Evolutionary conservation across 148 eudicot genomes (phyloP).

Genomic region (Chenopodium quinoa): DNA sequence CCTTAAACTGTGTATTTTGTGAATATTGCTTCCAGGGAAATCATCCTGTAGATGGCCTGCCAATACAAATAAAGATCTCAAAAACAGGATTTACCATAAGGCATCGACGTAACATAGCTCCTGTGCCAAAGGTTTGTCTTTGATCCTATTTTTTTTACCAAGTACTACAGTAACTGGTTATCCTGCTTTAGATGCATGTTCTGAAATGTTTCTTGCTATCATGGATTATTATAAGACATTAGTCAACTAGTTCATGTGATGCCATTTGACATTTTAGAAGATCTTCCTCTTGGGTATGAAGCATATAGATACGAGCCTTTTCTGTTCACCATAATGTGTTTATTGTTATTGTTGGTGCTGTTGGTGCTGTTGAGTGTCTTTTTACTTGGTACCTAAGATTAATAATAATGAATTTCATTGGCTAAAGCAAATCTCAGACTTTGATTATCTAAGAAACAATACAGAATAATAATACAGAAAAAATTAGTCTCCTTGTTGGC

Average conservation of each 20-base stretch:
- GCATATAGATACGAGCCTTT: not conserved
- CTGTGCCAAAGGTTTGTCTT: slow-evolving; percentile 76
- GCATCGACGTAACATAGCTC: slow-evolving; percentile 58
- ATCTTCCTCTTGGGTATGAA: not conserved
- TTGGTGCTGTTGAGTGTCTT: not conserved
- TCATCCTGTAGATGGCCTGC: slow-evolving; percentile 69
- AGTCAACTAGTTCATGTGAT: not conserved
- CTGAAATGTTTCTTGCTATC: not conserved
- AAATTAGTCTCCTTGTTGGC: not conserved
- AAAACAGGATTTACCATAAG: slow-evolving; percentile 61
- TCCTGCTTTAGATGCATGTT: not conserved
- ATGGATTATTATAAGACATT: not conserved
- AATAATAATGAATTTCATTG: not conserved
- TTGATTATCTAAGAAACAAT: not conserved
- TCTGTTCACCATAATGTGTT: too few species aligned
- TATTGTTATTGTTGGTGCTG: too few species aligned
- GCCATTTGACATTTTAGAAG: not conserved
- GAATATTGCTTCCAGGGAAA: slow-evolving; percentile 50
- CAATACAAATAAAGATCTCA: slow-evolving; percentile 59
- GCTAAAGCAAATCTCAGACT: not conserved
- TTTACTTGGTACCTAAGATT: not conserved
- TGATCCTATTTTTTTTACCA: not conserved
- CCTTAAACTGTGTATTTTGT: slow-evolving; percentile 3
- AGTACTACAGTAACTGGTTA: not conserved
- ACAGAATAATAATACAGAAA: not conserved